Evolutionary conservation across 371 early-diverging fungal species (phyloP), one percentile per base, ranked within the genome.

Genomic region (Syncephalastrum racemosum): DNA sequence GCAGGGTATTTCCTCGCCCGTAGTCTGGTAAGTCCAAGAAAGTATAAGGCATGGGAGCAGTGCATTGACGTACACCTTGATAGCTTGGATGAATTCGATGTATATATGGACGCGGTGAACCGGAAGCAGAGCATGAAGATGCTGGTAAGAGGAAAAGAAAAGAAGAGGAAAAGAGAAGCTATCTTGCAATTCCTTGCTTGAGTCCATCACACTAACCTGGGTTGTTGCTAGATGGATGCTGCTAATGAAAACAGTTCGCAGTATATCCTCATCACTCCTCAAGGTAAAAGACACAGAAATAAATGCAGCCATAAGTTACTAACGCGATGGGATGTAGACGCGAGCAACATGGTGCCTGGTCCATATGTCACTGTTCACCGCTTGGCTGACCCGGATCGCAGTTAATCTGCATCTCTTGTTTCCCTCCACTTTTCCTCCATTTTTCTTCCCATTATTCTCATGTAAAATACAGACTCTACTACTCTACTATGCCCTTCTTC

Each of bases 71-170:
- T n/a, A n/a, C n/a, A n/a, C n/a, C n/a, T 39, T 25, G 18, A 13
- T 69, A 87, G 88, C 53, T 75, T 99, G 62, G 99, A 99, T 75
- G 99, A 99, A 83, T 99, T 97, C 83, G 99, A 99, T 75, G 99
- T 99, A 15, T 99, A 98, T 68, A 99, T 99, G 99, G 99, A 98
- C 71, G 93, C 94, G 3, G 96, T 96, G n/a, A 98, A 98, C 64
- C 87, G 98, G 20, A 75, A 79, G n/a, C 84, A 91, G 52, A 87
- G 86, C 40, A 96, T 94, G 90, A 66, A 77, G 46, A 85, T 95
- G 86, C 84, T 97, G 83, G 81, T 78, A 71, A 57, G 68, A 20
- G 4, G 6, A 40, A 22, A 10, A 15, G 14, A 4, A 6, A n/a
- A n/a, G n/a, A n/a, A n/a, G n/a, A n/a, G n/a, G n/a, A n/a, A n/a